phyloP scores from a whole-genome alignment of 2,329 filamentous ascomycete species.

The Claviceps purpurea region DNA sequence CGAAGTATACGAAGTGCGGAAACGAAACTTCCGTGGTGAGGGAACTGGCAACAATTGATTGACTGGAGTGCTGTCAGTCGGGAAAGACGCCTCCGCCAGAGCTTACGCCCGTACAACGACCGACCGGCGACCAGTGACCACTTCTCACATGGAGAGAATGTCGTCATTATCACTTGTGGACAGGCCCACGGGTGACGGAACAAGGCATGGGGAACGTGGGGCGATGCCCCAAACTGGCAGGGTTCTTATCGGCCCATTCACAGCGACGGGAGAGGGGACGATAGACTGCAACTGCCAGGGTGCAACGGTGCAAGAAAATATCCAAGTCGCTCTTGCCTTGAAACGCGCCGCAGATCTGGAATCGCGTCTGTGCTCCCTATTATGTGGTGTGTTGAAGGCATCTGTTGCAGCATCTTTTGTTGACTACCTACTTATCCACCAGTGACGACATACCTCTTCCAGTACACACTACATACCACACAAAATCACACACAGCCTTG shows the following conservation, averaged over 20 bases:
- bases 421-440: background rate
- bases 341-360: background rate
- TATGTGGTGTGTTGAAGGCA: background rate
- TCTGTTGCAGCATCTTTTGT: background rate
- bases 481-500: too few species aligned
- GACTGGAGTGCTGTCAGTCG: background rate
- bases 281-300: too few species aligned
- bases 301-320: background rate
- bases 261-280: background rate
- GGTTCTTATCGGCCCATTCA: constrained; percentile 5
- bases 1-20: background rate
- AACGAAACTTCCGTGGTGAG: background rate
- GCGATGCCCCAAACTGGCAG: constrained; percentile 3
- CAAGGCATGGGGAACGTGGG: constrained; percentile 3
- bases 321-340: background rate
- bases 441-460: background rate
- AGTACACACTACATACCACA: too few species aligned
- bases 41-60: background rate
- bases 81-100: background rate
- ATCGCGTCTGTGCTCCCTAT: background rate
- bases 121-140: background rate
- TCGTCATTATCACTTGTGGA: background rate
- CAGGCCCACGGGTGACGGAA: background rate
- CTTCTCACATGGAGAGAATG: background rate
- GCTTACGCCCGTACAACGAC: background rate